phyloP scores from a whole-genome alignment of 805 yeast genomes.

The Candida succiphila region DNA sequence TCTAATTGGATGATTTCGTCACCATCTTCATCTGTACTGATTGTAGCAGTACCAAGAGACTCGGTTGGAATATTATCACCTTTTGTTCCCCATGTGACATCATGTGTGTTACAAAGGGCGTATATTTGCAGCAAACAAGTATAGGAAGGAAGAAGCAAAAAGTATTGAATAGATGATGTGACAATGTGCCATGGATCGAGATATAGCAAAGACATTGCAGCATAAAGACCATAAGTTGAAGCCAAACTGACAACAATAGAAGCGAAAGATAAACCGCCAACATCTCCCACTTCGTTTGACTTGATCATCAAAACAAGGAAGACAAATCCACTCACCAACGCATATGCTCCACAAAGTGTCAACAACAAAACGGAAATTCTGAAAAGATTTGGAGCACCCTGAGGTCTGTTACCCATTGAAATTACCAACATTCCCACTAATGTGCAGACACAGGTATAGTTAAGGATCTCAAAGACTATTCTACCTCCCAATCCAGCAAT shows the following conservation, averaged over 20 bases:
- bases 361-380: conserved; percentile 61
- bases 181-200: conserved; percentile 95
- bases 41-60: conserved; percentile 72
- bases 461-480: conserved; percentile 75
- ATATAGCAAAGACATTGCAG: conserved; percentile 72
- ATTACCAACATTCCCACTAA: conserved; percentile 83
- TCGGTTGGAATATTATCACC: conserved; percentile 75
- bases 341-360: conserved; percentile 72
- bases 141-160: conserved; percentile 82
- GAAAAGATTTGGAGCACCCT: conserved; percentile 81
- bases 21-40: conserved; percentile 71
- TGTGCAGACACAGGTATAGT: conserved; percentile 74
- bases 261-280: conserved; percentile 40
- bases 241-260: conserved; percentile 76
- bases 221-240: conserved; percentile 88
- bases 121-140: conserved; percentile 89
- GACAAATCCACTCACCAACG: conserved; percentile 72
- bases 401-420: conserved; percentile 96
- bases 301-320: conserved; percentile 57
- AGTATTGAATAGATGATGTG: conserved; percentile 81
- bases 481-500: conserved; percentile 68
- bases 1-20: conserved; percentile 78
- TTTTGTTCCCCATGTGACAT: conserved; percentile 98
- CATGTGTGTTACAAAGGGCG: conserved; percentile 97
- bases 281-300: conserved; percentile 24